Evolutionary conservation across 345 rosid genomes (phyloP), one percentile per base, ranked within the genome.

Genomic region (Citrus australasica): DNA sequence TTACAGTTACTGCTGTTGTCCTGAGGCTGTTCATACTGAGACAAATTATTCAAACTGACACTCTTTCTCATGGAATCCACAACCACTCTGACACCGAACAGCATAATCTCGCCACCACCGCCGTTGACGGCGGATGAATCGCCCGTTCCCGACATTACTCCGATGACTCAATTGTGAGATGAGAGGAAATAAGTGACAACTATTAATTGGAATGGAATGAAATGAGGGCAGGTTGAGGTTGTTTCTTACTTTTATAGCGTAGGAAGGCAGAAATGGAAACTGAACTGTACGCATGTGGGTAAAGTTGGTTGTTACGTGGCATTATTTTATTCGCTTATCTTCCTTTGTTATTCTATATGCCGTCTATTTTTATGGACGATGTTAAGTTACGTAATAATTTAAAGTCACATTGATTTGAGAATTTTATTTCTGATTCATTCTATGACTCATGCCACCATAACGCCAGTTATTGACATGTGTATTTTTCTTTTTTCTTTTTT

Each of bases 61-160:
- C 93, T 83, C 83, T 93, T 95, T 85, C 99, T 95, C 87, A 95
- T 89, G 53, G 95, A 88, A 84, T 95, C 99, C 79, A 95, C 96
- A 42, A 95, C 93, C 75, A 95, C 90, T 73, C 94, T 87, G 13
- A 95, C 96, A 0, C 98, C 99, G 55, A 95, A 95, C 79, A 95
- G 86, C 98, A 92, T 90, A 76, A 95, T 82, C 91, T 92, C 99
- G 37, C 84, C 83, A 40, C 84, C 84, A 2, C 67, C 77, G 0
- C 64, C 66, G 42, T 19, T 48, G 27, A 37, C 51, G 65, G 66
- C 10, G 62, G 10, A 11, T 25, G 76, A 60, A 32, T 74, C 70
- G 10, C 28, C 33, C 9, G 76, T 64, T 38, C 65, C 53, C 25
- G 69, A 74, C 77, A 73, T 73, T 14, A 27, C 32, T 21, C 64